A percentile compares a stretch with the other conserved stretches of the same genome.
Evolutionary conservation across 768 basidiomycete species (phyloP).

Genomic region (Dentipellis sp.): DNA sequence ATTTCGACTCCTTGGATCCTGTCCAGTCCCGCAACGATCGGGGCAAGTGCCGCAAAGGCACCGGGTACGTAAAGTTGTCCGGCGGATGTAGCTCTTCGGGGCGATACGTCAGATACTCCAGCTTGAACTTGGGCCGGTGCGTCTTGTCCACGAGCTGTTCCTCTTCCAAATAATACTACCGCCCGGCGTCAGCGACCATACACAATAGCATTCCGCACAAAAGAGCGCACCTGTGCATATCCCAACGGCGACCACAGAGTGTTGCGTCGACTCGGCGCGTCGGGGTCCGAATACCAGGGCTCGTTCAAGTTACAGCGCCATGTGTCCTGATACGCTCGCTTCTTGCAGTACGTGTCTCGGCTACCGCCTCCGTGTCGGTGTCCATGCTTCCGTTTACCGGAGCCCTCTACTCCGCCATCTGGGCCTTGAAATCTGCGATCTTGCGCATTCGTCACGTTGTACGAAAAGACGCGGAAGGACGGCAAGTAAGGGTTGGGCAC

Average conservation of each 20-base stretch:
- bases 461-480: slow-evolving; percentile 70
- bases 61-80: slow-evolving; percentile 33
- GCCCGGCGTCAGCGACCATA: slow-evolving; percentile 4
- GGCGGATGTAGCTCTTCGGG: slow-evolving; percentile 32
- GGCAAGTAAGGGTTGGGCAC: slow-evolving; percentile 86
- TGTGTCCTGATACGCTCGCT: slow-evolving; percentile 41
- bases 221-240: slow-evolving; percentile 66
- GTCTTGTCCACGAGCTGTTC: slow-evolving; percentile 35
- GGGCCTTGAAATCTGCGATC: not conserved
- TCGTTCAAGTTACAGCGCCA: slow-evolving; percentile 57
- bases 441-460: slow-evolving; percentile 51
- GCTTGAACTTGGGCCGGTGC: slow-evolving; percentile 49
- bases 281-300: slow-evolving; percentile 50
- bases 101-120: slow-evolving; percentile 72
- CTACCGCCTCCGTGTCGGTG: slow-evolving; percentile 27
- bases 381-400: slow-evolving; percentile 34
- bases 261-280: slow-evolving; percentile 67
- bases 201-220: slow-evolving; percentile 4
- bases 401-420: slow-evolving; percentile 5
- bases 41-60: slow-evolving; percentile 51
- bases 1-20: slow-evolving; percentile 33
- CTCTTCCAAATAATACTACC: slow-evolving; percentile 59
- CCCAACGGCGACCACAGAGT: slow-evolving; percentile 65
- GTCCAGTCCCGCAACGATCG: slow-evolving; percentile 32
- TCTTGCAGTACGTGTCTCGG: slow-evolving; percentile 32